phyloP scores from a whole-genome alignment of 768 basidiomycete genomes.

The Rhodotorula diobovata region DNA sequence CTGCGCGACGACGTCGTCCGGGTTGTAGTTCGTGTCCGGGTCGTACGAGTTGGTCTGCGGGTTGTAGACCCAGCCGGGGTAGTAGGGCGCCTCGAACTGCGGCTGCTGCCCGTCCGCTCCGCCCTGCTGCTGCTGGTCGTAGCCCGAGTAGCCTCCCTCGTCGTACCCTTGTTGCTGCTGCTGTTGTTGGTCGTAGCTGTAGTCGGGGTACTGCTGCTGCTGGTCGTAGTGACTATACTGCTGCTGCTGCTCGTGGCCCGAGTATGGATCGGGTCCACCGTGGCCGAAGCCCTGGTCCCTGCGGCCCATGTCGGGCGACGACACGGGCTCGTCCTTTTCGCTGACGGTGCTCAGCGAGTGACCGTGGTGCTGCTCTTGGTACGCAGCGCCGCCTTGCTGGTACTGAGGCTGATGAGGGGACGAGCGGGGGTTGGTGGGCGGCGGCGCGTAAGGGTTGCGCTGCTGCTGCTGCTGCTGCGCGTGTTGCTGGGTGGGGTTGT shows the following conservation, averaged over 20 bases:
- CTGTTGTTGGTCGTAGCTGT: too few relatives aligned
- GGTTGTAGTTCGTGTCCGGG: conserved; percentile 26
- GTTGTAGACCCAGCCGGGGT: conserved; percentile 38
- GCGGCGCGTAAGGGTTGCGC: not conserved
- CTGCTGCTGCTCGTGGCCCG: not conserved
- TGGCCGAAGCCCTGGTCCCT: conserved; percentile 1
- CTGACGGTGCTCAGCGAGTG: conserved; percentile 29
- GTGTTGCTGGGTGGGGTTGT: not conserved
- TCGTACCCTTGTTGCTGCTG: conserved; percentile 1
- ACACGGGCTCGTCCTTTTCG: conserved; percentile 30
- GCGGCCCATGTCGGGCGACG: conserved; percentile 25
- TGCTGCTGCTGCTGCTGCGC: not conserved
- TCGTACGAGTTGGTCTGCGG: conserved; percentile 29
- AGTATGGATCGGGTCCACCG: not conserved
- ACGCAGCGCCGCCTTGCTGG: not conserved
- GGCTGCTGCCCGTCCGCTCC: not conserved
- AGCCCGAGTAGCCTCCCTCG: not conserved
- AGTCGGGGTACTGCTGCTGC: not conserved
- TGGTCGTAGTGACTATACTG: too few relatives aligned
- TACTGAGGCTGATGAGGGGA: not conserved
- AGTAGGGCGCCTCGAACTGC: conserved; percentile 26
- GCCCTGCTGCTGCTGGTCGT: not conserved
- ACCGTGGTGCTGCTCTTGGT: not conserved
- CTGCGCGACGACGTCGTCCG: not conserved
- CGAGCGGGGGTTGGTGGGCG: not conserved